phyloP scores from a whole-genome alignment of 768 basidiomycete genomes.

The Collybia mongolica region DNA sequence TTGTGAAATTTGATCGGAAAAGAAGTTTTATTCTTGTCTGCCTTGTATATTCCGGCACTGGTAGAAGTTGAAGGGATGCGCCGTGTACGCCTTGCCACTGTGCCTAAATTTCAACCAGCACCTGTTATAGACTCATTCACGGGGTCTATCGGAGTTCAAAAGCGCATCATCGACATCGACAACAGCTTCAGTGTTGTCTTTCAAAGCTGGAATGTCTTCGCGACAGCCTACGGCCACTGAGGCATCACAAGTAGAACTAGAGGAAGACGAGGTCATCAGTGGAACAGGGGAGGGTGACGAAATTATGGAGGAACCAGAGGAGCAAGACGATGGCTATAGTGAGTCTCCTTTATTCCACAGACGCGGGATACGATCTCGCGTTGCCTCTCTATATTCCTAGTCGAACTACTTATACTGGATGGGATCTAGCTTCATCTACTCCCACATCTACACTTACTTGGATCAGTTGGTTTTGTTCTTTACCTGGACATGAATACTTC shows the following conservation, averaged over 20 bases:
- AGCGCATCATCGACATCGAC: constrained; percentile 20
- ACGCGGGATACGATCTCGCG: not conserved
- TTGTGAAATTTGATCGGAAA: too few relatives aligned
- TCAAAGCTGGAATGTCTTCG: constrained; percentile 31
- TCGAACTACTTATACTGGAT: not conserved
- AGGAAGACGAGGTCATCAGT: constrained; percentile 63
- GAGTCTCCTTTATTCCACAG: constrained; percentile 31
- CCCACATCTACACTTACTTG: constrained; percentile 91
- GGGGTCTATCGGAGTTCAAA: constrained; percentile 28
- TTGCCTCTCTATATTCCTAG: not conserved
- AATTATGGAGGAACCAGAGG: constrained; percentile 81
- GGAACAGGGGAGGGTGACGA: constrained; percentile 68
- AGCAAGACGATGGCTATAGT: constrained; percentile 79
- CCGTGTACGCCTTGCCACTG: not conserved
- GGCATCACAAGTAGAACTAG: constrained; percentile 48
- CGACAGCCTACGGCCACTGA: constrained; percentile 37
- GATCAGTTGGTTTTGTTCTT: constrained; percentile 95
- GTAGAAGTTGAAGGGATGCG: not conserved
- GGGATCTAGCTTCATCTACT: constrained; percentile 67
- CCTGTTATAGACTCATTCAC: not conserved
- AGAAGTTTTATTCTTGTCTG: too few relatives aligned
- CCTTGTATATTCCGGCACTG: too few relatives aligned
- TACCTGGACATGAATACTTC: constrained; percentile 97
- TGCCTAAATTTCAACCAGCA: too few relatives aligned
- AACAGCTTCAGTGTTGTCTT: constrained; percentile 8